phyloP scores from a whole-genome alignment of 257 asterid species.

The Plantago major region DNA sequence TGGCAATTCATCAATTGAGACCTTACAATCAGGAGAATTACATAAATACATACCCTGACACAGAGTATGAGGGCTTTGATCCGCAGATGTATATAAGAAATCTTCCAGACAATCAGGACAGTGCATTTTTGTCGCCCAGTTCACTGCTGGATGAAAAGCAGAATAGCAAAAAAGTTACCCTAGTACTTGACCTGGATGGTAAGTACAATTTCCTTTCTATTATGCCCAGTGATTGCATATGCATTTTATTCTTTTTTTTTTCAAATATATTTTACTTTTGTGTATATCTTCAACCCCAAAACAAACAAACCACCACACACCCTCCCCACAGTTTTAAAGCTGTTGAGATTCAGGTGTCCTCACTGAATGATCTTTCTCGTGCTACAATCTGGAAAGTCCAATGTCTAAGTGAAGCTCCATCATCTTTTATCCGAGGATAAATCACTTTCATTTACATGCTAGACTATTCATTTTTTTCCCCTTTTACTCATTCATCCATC shows the following conservation, averaged over 20 bases:
- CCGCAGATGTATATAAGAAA: slow-evolving; percentile 78
- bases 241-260: not conserved
- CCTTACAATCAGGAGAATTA: slow-evolving; percentile 52
- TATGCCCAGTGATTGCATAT: not conserved
- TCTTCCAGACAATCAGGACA: slow-evolving; percentile 58
- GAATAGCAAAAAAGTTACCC: slow-evolving; percentile 48
- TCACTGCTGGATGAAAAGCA: slow-evolving; percentile 38
- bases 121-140: slow-evolving; percentile 34
- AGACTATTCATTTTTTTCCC: too few species aligned
- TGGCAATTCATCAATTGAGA: slow-evolving; percentile 66
- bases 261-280: not conserved
- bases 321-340: too few species aligned
- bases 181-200: slow-evolving; percentile 96
- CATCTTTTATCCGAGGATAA: too few species aligned
- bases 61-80: slow-evolving; percentile 76
- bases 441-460: too few species aligned
- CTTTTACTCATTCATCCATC: too few species aligned
- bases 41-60: slow-evolving; percentile 36
- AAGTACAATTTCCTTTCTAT: slow-evolving; percentile 20
- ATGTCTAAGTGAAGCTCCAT: not conserved
- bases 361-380: too few species aligned
- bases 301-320: too few species aligned
- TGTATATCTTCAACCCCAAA: too few species aligned
- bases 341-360: too few species aligned
- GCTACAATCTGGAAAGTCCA: not conserved